Base-by-base conservation (phyloP, 208 protist species). In the Kentomonas sorsogonicus region DNA sequence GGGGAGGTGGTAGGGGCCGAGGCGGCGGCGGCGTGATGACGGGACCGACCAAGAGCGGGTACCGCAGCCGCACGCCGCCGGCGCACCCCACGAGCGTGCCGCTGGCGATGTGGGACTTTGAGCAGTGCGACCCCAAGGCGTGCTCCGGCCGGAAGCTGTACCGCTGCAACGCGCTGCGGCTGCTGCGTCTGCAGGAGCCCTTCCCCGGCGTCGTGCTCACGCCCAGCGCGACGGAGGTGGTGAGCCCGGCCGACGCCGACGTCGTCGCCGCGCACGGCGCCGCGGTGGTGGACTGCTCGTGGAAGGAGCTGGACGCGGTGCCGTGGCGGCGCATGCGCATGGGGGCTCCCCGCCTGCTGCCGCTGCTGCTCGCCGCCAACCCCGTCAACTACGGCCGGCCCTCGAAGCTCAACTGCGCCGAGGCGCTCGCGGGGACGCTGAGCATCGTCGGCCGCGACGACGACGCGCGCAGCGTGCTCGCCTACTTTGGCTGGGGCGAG, bases 221-320 rank as follows among this genome's bases (percentile, higher is more conserved):
- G 26, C 97, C 97, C 0, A 92, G 77, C 26, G 97, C 94, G 2
- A 85, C 80, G 43, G 63, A 88, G 29, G 70, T 97, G n/a, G 77
- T 99, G 18, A 98, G 95, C 33, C 91, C 90, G 3, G 87, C 72
- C 0, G 98, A 99, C 77, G 67, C 59, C 11, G 88, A 86, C 16
- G 60, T 97, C 29, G 80, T 99, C 25, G 27, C 72, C 1, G 65
- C 83, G 46, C 41, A 72, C 51, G 98, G 98, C 25, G 79, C 93
- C n/a, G 91, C 91, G 29, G 98, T 99, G n/a, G 96, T 99, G 30
- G 98, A 99, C 66, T 99, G 98, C 77, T 99, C 97, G 36, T 99
- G 98, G 98, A 88, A 95, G 55, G 72, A 79, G 60, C 69, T 99
- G 0, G 94, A 98, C 29, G 69, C 86, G 0, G 91, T 99, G 33